A percentile compares a stretch with the other conserved stretches of the same genome.
These are phyloP conservation scores for Dendryphion nanum DNA, from an alignment of 2,329 filamentous ascomycete species.

Conservation along the genomic window DNA sequence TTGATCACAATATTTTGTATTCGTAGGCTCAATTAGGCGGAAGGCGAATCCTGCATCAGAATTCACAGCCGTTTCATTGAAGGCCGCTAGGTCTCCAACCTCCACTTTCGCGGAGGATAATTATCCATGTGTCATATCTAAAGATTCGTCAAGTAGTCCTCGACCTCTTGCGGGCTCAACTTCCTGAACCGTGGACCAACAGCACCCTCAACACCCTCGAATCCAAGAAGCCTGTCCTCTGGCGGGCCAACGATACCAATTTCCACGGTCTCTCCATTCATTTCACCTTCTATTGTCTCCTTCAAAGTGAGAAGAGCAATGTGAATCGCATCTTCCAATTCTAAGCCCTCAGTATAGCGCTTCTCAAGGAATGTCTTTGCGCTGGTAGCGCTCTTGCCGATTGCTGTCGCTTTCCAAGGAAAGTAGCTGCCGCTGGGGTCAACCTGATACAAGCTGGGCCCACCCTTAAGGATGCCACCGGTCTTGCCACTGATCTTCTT, in stretches of 20 bases:
- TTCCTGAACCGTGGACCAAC: slow-evolving; percentile 88
- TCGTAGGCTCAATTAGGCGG: no score
- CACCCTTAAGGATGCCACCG: slow-evolving; percentile 90
- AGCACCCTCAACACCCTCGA: slow-evolving; percentile 83
- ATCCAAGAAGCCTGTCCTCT: slow-evolving; percentile 87
- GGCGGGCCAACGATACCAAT: slow-evolving; percentile 97
- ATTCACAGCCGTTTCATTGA: no score
- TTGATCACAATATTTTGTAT: no score
- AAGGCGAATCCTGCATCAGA: no score
- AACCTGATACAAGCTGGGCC: slow-evolving; percentile 96
- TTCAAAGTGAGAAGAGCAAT: slow-evolving; percentile 96
- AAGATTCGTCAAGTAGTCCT: slow-evolving; percentile 99
- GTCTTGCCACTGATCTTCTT: slow-evolving; percentile 83
- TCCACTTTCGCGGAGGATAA: no score
- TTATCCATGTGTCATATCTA: no score
- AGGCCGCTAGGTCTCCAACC: no score
- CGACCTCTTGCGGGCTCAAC: slow-evolving; percentile 95
- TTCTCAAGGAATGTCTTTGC: slow-evolving; percentile 99
- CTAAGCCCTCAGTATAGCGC: slow-evolving; percentile 94
- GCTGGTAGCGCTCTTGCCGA: slow-evolving; percentile 96
- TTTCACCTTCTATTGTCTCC: slow-evolving; percentile 98
- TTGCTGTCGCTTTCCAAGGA: slow-evolving; percentile 98
- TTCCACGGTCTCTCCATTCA: slow-evolving; percentile 98
- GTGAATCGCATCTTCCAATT: slow-evolving; percentile 97
- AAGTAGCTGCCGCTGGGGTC: slow-evolving; percentile 99